A percentile compares a stretch with the other conserved stretches of the same genome.
phyloP scores from a whole-genome alignment of 2,329 filamentous ascomycete species.

The Elsinoe batatas region DNA sequence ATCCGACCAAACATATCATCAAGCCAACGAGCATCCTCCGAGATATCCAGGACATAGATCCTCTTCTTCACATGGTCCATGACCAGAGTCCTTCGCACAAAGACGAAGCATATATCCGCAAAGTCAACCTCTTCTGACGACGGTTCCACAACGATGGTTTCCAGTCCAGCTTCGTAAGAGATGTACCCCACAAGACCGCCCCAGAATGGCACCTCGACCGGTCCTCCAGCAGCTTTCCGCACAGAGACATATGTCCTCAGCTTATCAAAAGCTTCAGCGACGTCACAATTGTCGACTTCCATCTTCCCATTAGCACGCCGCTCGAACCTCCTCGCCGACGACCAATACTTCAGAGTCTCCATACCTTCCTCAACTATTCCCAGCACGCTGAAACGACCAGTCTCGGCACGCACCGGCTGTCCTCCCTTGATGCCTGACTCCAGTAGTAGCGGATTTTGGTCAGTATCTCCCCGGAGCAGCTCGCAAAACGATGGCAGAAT shows the following conservation, averaged over 20 bases:
- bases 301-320: neutral
- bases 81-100: conserved; percentile 67
- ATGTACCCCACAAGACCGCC: conserved; percentile 78
- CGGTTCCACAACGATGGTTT: conserved; percentile 44
- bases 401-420: conserved; percentile 34
- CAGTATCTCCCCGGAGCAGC: neutral
- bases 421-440: conserved; percentile 39
- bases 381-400: conserved; percentile 64
- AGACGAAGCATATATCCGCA: conserved; percentile 66
- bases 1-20: conserved; percentile 19
- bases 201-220: conserved; percentile 51
- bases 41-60: conserved; percentile 60
- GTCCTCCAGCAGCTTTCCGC: conserved; percentile 24
- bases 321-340: neutral
- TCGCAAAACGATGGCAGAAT: neutral
- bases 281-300: neutral
- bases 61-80: conserved; percentile 58
- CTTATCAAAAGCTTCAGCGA: neutral
- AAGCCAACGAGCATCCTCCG: conserved; percentile 22
- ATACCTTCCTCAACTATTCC: conserved; percentile 53
- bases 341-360: conserved; percentile 19
- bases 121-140: conserved; percentile 31
- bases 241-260: neutral
- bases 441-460: conserved; percentile 31
- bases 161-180: conserved; percentile 72